These are phyloP conservation scores for Pseudogymnoascus sp. DNA, from an alignment of 2,329 filamentous ascomycete species.

Conservation along the genomic window DNA sequence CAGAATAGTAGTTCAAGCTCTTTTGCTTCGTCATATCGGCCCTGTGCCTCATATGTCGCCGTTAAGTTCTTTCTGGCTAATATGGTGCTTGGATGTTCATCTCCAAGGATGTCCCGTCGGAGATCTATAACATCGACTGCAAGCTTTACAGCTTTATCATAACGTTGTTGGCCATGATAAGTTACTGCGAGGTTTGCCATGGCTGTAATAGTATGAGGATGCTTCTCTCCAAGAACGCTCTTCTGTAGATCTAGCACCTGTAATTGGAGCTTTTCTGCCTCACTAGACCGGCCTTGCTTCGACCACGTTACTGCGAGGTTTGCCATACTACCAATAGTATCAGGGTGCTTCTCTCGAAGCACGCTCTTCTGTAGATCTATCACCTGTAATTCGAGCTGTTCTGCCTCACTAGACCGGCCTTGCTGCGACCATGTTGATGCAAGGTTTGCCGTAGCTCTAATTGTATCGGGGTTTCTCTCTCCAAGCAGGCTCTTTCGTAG, in stretches of 20 bases:
- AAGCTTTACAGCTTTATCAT: conserved; percentile 11
- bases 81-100: conserved; percentile 22
- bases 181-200: conserved; percentile 19
- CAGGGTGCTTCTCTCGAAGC: conserved; percentile 20
- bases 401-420: conserved; percentile 22
- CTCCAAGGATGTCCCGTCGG: conserved; percentile 13
- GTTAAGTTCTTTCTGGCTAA: conserved; percentile 19
- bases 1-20: conserved; percentile 14
- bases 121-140: neutral
- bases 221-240: conserved; percentile 19
- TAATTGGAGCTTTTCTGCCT: conserved; percentile 19
- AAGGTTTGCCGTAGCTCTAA: conserved; percentile 19
- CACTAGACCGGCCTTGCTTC: conserved; percentile 19
- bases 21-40: conserved; percentile 22
- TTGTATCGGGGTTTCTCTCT: conserved; percentile 21
- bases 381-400: conserved; percentile 15
- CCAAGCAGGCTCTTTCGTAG: conserved; percentile 16
- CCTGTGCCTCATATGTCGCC: conserved; percentile 15
- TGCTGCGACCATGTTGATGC: conserved; percentile 15
- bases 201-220: conserved; percentile 18
- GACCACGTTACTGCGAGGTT: conserved; percentile 16
- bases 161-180: too few relatives aligned
- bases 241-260: conserved; percentile 14
- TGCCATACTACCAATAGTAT: conserved; percentile 20
- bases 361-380: conserved; percentile 14